These are phyloP conservation scores for Lentithecium fluviatile DNA, from an alignment of 495 filamentous ascomycete species.

Conservation along the genomic window DNA sequence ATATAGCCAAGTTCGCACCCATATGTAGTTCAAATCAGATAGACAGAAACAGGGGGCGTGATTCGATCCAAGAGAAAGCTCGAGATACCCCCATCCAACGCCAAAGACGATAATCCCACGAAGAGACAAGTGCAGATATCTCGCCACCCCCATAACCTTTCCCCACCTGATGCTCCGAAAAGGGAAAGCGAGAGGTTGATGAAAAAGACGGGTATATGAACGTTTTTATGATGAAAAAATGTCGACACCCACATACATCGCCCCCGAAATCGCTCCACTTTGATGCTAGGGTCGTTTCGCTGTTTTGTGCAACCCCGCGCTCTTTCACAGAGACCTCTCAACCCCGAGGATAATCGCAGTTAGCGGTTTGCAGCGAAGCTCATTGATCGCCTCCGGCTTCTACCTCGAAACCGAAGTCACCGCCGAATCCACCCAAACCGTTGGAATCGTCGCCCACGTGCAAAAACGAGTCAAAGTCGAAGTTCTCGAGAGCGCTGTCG, in stretches of 20 bases:
- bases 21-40: no score
- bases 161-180: neutral
- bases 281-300: neutral
- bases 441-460: slow-evolving; percentile 54
- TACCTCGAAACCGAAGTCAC: slow-evolving; percentile 52
- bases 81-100: no score
- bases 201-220: slow-evolving; percentile 20
- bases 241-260: no score
- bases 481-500: slow-evolving; percentile 78
- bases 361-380: neutral
- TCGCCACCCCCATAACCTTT: no score
- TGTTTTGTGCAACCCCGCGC: neutral
- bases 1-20: no score
- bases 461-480: slow-evolving; percentile 95
- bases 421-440: slow-evolving; percentile 35
- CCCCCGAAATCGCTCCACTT: neutral
- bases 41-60: no score
- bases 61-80: no score
- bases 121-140: no score
- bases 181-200: slow-evolving; percentile 1
- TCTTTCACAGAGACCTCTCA: neutral
- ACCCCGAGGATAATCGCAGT: neutral
- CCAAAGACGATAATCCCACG: no score
- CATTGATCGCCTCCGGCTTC: slow-evolving; percentile 31
- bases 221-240: slow-evolving; percentile 4